Evolutionary conservation across 2,329 filamentous ascomycete genomes (phyloP).

Genomic region (Cladobotryum mycophilum): DNA sequence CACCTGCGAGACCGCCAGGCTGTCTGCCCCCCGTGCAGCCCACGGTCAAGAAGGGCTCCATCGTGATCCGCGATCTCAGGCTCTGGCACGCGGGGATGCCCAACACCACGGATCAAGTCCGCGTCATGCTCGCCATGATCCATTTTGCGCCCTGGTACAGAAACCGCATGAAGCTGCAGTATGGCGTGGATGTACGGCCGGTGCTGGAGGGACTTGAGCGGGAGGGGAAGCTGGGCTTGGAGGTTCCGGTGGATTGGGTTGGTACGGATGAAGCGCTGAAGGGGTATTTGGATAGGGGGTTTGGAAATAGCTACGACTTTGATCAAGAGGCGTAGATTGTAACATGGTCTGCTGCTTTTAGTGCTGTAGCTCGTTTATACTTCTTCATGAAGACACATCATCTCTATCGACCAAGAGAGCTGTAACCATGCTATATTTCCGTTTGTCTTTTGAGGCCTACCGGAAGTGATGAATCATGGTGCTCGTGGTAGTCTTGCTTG

Average conservation of each 20-base stretch:
- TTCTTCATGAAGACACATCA: too few relatives aligned
- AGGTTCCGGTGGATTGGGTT: constrained; percentile 47
- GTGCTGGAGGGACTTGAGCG: constrained; percentile 39
- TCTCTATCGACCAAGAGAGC: too few relatives aligned
- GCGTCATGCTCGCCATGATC: constrained; percentile 56
- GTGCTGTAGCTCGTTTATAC: constrained; percentile 3
- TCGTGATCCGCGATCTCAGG: constrained; percentile 53
- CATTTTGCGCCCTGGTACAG: constrained; percentile 53
- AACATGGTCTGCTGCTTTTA: constrained; percentile 9
- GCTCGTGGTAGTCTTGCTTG: too few relatives aligned
- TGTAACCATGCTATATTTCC: too few relatives aligned
- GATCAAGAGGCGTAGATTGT: constrained; percentile 33
- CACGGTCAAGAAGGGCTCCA: constrained; percentile 44
- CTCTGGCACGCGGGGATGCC: constrained; percentile 61
- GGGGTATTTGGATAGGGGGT: constrained; percentile 49
- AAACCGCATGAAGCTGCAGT: constrained; percentile 50
- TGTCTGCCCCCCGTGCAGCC: constrained; percentile 44
- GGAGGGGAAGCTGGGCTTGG: constrained; percentile 30
- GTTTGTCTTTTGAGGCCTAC: too few relatives aligned
- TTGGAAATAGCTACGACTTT: constrained; percentile 59
- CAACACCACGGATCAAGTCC: constrained; percentile 42
- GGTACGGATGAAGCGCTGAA: constrained; percentile 33
- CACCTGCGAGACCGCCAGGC: constrained; percentile 32
- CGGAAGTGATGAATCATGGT: too few relatives aligned
- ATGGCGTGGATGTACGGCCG: constrained; percentile 43